These are phyloP conservation scores for Abrus pulchellus DNA, from an alignment of 306 rosid species.

Conservation along the genomic window DNA sequence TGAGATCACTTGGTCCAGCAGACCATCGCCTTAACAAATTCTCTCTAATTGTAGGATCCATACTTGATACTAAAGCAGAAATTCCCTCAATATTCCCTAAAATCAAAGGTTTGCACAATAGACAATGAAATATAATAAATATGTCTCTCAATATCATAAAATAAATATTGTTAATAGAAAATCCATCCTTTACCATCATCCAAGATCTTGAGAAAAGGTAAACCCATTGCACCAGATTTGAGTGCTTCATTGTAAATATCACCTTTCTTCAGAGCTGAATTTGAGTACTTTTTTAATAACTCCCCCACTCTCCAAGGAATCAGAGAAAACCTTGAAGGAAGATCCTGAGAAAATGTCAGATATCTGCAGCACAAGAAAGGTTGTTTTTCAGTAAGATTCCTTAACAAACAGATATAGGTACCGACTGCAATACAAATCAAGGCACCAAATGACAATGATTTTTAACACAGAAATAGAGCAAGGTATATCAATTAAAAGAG, in stretches of 20 bases:
- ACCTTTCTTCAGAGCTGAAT: conserved; percentile 91
- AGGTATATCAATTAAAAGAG: conserved; percentile 21
- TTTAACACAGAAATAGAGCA: conserved; percentile 14
- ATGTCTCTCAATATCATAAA: conserved; percentile 4
- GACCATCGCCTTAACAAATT: conserved; percentile 66
- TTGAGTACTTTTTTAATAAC: conserved; percentile 83
- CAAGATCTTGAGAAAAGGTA: conserved; percentile 87
- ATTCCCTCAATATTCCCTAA: conserved; percentile 86
- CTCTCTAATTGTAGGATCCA: conserved; percentile 68
- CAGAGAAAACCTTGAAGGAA: conserved; percentile 84
- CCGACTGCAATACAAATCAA: conserved; percentile 8
- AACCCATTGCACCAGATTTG: conserved; percentile 93
- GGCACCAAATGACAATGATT: conserved; percentile 37
- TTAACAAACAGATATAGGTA: conserved; percentile 39
- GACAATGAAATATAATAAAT: conserved; percentile 31
- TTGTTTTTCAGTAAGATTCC: conserved; percentile 34
- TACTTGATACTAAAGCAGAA: conserved; percentile 78
- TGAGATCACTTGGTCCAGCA: conserved; percentile 75
- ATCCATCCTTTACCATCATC: conserved; percentile 68
- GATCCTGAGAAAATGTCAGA: conserved; percentile 82
- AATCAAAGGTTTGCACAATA: conserved; percentile 45
- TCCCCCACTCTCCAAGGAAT: conserved; percentile 80
- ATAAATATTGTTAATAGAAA: conserved; percentile 26
- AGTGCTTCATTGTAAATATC: conserved; percentile 76
- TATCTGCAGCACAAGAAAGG: conserved; percentile 64